Evolutionary conservation across 2,329 filamentous ascomycete genomes (phyloP), one percentile per base, ranked within the genome.

Genomic region (Thielaviopsis populi): DNA sequence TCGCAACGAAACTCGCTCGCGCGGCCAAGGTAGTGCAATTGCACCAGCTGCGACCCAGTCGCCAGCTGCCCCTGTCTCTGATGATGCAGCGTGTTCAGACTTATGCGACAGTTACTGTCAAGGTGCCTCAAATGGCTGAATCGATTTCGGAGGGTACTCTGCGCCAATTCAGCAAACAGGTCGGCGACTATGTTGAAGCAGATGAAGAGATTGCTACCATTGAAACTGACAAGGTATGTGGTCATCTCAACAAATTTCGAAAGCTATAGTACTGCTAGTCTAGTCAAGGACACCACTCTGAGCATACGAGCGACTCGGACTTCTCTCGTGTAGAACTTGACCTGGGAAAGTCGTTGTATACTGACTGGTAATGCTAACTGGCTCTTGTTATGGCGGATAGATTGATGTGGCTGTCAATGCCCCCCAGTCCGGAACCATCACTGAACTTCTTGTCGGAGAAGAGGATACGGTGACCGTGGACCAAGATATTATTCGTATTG

Each of bases 141-240:
- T 97, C 94, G 60, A 97, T 99, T 74, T 95, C 90, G 54, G 94
- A 99, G 76, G 94, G 94, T 67, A 99, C 94, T 24, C 75, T 99
- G 72, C 96, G 96, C 78, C 91, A 96, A 73, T 97, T 91, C 80
- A 87, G 84, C 71, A 97, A 97, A 74, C 75, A 92, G 77, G 79
- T 96, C 70, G 94, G 94, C 71, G 94, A 99, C 74, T 91, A 85
- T 70, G 91, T 99, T 62, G 91, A 95, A 78, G 86, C 87, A 71
- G 94, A 99, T 72, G 94, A 97, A 77, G 94, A 99, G 75, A 92
- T 99, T 74, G 94, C 94, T 40, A 96, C 92, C 60, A 99, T 99
- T 72, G 94, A 99, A 77, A 99, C 94, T 15, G 94, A 99, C 82
- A 99, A 99, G 85, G 89, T 90, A 78, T 67, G 74, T 64, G 46